Conservation (phyloP, 23 red algal species). For the Rhodosorus marinus region DNA sequence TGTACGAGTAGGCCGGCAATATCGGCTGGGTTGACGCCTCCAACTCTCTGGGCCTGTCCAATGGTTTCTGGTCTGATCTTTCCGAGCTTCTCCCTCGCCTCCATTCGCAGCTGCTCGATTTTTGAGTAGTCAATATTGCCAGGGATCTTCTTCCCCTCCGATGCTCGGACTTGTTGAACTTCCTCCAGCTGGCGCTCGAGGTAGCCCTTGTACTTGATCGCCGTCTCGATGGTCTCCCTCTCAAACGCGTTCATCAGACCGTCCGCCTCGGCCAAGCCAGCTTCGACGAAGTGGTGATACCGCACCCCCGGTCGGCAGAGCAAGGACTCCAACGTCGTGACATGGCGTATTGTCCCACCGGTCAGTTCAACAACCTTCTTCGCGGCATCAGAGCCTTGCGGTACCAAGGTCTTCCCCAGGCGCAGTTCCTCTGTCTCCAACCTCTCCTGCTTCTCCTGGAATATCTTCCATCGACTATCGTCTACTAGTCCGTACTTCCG, state of each 20-base stretch:
- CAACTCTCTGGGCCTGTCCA: conserved; percentile 70
- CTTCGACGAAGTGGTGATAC: conserved; percentile 27
- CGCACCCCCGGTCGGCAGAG: conserved; percentile 40
- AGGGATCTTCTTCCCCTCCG: conserved; percentile 11
- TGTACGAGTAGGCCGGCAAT: conserved; percentile 57
- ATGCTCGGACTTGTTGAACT: conserved; percentile 20
- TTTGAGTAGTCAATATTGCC: conserved; percentile 44
- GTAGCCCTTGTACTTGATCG: conserved; percentile 94
- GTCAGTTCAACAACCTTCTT: conserved; percentile 1
- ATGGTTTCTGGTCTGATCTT: conserved; percentile 62
- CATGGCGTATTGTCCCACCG: conserved; percentile 17
- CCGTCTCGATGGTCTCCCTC: conserved; percentile 61
- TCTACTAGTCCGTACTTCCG: conserved; percentile 79
- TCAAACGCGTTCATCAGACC: conserved; percentile 46
- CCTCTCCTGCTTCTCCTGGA: conserved; percentile 36
- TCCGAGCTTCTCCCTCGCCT: conserved; percentile 63
- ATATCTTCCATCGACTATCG: conserved; percentile 64
- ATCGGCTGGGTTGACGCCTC: conserved; percentile 92
- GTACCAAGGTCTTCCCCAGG: conserved; percentile 16
- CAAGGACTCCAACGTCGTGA: conserved; percentile 16
- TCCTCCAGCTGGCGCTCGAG: conserved; percentile 65
- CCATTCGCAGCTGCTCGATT: conserved; percentile 45
- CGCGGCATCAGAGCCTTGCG: conserved; percentile 7
- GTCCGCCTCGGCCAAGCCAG: conserved; percentile 7
- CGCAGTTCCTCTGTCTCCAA: conserved; percentile 31